Evolutionary conservation across 148 eudicot species (phyloP).

Genomic region (Amaranthus palmeri): DNA sequence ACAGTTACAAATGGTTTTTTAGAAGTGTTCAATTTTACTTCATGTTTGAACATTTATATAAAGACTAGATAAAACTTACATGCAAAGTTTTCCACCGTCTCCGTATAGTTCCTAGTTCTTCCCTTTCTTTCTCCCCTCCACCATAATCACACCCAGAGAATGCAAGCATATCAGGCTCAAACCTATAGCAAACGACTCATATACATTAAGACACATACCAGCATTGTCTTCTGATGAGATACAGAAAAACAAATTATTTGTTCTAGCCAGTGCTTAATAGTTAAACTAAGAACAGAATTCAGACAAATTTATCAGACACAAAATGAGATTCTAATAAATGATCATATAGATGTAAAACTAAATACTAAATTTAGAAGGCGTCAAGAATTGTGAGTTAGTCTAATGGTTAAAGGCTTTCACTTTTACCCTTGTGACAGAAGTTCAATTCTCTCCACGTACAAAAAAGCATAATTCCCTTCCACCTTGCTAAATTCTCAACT

Average conservation of each 20-base stretch:
- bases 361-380: too few relatives aligned
- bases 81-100: constrained; percentile 81
- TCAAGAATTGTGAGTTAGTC: too few relatives aligned
- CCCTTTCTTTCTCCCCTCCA: constrained; percentile 72
- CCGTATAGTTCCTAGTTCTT: constrained; percentile 53
- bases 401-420: too few relatives aligned
- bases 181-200: constrained; percentile 37
- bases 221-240: constrained; percentile 6
- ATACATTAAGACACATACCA: not conserved
- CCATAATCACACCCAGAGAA: constrained; percentile 95
- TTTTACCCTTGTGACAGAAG: too few relatives aligned
- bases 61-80: constrained; percentile 38
- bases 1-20: constrained; percentile 11
- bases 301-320: not conserved
- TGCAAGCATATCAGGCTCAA: constrained; percentile 95
- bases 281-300: not conserved
- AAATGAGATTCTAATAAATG: not conserved
- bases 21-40: not conserved
- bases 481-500: too few relatives aligned
- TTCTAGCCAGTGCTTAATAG: not conserved
- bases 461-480: too few relatives aligned
- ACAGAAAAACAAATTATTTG: not conserved
- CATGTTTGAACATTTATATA: not conserved
- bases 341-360: not conserved
- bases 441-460: too few relatives aligned